Conservation (phyloP, 768 basidiomycete species). For the Hebeloma cylindrosporum region DNA sequence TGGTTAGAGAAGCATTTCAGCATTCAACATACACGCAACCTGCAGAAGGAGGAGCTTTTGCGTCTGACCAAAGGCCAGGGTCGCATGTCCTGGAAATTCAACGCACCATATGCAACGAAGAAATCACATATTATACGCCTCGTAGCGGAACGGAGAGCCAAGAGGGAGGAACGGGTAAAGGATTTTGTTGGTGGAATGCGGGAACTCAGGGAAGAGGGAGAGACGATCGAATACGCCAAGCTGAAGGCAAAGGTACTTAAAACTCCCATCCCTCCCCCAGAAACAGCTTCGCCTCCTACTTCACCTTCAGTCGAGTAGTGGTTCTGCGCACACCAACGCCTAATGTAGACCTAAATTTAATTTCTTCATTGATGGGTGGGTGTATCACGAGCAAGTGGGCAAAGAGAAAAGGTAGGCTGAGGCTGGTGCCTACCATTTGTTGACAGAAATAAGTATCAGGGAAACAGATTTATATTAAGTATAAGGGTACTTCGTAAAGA, state of each 20-base stretch:
- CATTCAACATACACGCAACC: conserved; percentile 36
- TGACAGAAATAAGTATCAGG: no score
- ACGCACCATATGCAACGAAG: conserved; percentile 42
- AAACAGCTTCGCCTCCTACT: background rate
- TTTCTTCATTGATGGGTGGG: no score
- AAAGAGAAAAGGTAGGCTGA: no score
- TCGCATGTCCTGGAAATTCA: conserved; percentile 42
- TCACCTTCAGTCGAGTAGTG: no score
- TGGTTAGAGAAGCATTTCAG: conserved; percentile 66
- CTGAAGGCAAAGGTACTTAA: conserved; percentile 17
- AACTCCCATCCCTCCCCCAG: background rate
- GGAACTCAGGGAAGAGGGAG: conserved; percentile 34
- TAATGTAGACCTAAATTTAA: no score
- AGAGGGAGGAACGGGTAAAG: conserved; percentile 40
- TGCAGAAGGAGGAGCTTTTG: conserved; percentile 39
- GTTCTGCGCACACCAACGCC: no score
- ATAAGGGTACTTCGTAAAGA: no score
- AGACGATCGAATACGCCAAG: conserved; percentile 22
- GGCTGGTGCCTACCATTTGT: no score
- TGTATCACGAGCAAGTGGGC: no score
- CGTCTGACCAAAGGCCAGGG: conserved; percentile 39
- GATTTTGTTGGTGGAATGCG: conserved; percentile 35
- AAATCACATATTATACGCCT: conserved; percentile 46
- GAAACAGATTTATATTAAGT: no score
- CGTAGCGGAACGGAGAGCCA: conserved; percentile 41